Evolutionary conservation across 2,329 filamentous ascomycete genomes (phyloP).

Genomic region (Talaromyces rugulosus): DNA sequence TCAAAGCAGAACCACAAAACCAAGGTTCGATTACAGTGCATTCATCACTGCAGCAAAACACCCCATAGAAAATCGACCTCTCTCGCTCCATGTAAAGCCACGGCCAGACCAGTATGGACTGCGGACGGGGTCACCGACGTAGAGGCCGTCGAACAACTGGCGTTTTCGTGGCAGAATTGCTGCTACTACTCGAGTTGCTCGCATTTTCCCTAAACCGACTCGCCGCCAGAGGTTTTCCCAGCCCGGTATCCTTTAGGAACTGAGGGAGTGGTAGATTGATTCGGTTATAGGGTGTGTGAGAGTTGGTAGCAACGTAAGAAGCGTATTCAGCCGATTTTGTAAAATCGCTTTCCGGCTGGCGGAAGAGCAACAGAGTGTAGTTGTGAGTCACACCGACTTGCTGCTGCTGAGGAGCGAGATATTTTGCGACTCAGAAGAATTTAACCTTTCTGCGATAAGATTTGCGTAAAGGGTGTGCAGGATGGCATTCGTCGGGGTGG

Average conservation of each 20-base stretch:
- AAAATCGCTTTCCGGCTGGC: slow-evolving; percentile 3
- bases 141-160: background rate
- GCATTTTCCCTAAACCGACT: slow-evolving; percentile 7
- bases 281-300: background rate
- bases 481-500: background rate
- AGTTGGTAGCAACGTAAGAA: slow-evolving; percentile 5
- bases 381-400: slow-evolving; percentile 4
- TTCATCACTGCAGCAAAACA: background rate
- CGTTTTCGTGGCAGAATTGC: background rate
- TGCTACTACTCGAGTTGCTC: background rate
- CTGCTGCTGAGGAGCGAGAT: background rate
- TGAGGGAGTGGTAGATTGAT: slow-evolving; percentile 1
- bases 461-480: slow-evolving; percentile 7
- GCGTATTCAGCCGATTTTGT: background rate
- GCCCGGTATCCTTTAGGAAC: slow-evolving; percentile 2
- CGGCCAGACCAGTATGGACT: background rate
- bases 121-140: background rate
- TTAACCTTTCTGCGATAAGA: background rate
- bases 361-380: slow-evolving; percentile 6
- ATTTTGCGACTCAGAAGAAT: background rate
- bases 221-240: slow-evolving; percentile 1
- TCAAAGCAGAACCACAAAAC: too few species aligned
- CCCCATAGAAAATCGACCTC: background rate
- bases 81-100: background rate
- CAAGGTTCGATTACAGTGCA: background rate